These are phyloP conservation scores for Paecilomyces dactylethromorphus DNA, from an alignment of 2,329 filamentous ascomycete species.

Conservation along the genomic window DNA sequence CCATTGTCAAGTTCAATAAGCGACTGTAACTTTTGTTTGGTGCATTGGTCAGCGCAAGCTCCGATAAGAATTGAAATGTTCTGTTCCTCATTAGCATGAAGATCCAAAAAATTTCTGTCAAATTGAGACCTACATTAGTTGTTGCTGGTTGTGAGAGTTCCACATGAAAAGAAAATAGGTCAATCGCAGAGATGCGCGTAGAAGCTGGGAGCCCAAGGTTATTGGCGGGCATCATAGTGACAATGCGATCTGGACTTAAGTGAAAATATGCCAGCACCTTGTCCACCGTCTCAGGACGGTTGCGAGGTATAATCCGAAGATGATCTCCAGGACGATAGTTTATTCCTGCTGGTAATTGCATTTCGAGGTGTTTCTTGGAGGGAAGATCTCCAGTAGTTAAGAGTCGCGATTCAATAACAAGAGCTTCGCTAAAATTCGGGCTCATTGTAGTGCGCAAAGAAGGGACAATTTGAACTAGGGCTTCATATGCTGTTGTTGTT, in stretches of 20 bases:
- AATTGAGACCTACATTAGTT: too few species aligned
- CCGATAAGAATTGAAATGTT: too few species aligned
- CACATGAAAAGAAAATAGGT: too few species aligned
- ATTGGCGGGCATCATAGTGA: too few species aligned
- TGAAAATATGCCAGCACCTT: conserved; percentile 42
- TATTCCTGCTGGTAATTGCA: conserved; percentile 56
- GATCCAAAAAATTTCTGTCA: too few species aligned
- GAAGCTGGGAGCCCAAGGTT: too few species aligned
- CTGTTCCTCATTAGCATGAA: too few species aligned
- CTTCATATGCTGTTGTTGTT: not conserved
- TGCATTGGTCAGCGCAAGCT: too few species aligned
- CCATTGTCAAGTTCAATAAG: too few species aligned
- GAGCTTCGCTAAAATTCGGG: not conserved
- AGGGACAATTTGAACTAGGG: not conserved
- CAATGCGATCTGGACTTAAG: not conserved
- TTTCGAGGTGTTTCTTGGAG: conserved; percentile 56
- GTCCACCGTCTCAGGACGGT: conserved; percentile 52
- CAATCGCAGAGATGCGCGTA: too few species aligned
- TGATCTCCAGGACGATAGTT: conserved; percentile 65
- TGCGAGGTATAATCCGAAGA: conserved; percentile 61
- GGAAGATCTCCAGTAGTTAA: not conserved
- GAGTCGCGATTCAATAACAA: not conserved
- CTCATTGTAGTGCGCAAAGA: not conserved
- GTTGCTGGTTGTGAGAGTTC: too few species aligned
- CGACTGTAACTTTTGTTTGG: too few species aligned